A percentile compares a stretch with the other conserved stretches of the same genome.
phyloP scores from a whole-genome alignment of 306 rosid genomes.

The Betula pendula region DNA sequence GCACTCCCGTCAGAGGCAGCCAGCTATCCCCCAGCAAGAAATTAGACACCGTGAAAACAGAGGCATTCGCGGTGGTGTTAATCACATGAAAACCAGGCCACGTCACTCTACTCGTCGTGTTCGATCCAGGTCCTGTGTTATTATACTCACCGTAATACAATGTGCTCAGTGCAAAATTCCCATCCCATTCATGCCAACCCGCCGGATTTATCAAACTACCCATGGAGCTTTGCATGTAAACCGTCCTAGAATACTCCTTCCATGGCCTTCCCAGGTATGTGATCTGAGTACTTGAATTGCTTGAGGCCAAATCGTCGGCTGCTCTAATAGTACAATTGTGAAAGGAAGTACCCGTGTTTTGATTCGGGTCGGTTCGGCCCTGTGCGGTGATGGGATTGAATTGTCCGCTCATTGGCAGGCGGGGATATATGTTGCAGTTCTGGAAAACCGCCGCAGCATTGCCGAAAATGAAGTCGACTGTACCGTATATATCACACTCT shows the following conservation, averaged over 20 bases:
- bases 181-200: background rate
- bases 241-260: background rate
- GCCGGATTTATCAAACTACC: slow-evolving; percentile 1
- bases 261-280: slow-evolving; percentile 5
- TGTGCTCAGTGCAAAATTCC: background rate
- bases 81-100: slow-evolving; percentile 4
- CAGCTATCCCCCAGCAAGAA: background rate
- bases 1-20: slow-evolving; percentile 6
- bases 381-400: slow-evolving; percentile 1
- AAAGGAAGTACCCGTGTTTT: slow-evolving; percentile 3
- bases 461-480: slow-evolving; percentile 4
- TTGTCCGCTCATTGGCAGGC: background rate
- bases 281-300: background rate
- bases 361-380: slow-evolving; percentile 3
- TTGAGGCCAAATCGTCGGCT: slow-evolving; percentile 4
- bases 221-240: background rate
- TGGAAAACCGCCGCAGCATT: background rate
- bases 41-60: background rate
- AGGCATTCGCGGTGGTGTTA: background rate
- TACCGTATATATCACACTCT: slow-evolving; percentile 1
- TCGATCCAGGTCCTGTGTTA: slow-evolving; percentile 1
- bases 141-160: slow-evolving; percentile 1
- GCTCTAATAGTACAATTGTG: slow-evolving; percentile 6
- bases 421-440: slow-evolving; percentile 12
- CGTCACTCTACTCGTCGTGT: background rate